phyloP scores from a whole-genome alignment of 2,329 filamentous ascomycete species.

The Fusarium lateritium region DNA sequence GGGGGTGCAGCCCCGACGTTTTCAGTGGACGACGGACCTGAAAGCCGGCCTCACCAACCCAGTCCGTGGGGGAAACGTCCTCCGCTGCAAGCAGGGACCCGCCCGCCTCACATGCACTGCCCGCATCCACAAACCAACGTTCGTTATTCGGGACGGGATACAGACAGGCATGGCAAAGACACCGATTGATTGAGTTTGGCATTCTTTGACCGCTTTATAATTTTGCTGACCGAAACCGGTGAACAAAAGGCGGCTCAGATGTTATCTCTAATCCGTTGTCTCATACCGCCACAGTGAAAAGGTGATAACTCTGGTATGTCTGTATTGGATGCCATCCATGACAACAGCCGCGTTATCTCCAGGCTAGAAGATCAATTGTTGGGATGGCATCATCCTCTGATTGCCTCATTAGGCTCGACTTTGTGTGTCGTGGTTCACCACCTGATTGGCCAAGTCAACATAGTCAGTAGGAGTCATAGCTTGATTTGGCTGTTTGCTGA shows the following conservation, averaged over 20 bases:
- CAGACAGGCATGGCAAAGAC: constrained; percentile 15
- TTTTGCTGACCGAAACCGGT: constrained; percentile 34
- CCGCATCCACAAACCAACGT: constrained; percentile 27
- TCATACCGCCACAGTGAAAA: constrained; percentile 1
- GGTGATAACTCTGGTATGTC: background rate
- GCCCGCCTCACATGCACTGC: constrained; percentile 10
- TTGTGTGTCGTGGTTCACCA: background rate
- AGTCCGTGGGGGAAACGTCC: constrained; percentile 12
- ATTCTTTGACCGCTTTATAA: constrained; percentile 34
- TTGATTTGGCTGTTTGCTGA: background rate
- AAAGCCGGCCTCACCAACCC: constrained; percentile 1
- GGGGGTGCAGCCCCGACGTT: constrained; percentile 4
- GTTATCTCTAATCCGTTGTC: background rate
- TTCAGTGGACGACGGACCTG: constrained; percentile 31
- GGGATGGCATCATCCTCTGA: constrained; percentile 7
- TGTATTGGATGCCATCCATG: background rate
- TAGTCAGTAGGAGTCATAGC: background rate
- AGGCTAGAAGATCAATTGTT: constrained; percentile 4
- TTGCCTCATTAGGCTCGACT: background rate
- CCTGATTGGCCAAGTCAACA: background rate
- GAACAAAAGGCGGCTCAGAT: too few relatives aligned
- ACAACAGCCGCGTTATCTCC: constrained; percentile 21
- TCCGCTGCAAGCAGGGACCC: constrained; percentile 32
- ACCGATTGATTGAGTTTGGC: background rate
- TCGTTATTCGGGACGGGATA: constrained; percentile 4